Evolutionary conservation across 345 rosid genomes (phyloP).

Genomic region (Hibiscus tridactylites): DNA sequence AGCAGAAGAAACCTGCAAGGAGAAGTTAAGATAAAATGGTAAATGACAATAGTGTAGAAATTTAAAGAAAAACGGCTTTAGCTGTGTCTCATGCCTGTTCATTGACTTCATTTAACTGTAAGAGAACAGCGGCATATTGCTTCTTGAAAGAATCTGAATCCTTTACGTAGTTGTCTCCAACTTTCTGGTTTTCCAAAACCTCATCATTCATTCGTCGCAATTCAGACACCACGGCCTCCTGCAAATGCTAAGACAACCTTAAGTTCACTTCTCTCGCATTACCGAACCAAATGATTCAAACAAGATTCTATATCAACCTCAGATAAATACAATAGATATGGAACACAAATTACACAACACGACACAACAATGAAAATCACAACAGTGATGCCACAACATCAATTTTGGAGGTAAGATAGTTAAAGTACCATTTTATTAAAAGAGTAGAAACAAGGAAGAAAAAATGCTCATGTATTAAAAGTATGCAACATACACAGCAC

Average conservation of each 20-base stretch:
- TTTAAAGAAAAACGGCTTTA: constrained; percentile 9
- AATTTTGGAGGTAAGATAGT: not conserved
- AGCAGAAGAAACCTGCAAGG: constrained; percentile 62
- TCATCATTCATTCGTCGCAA: constrained; percentile 62
- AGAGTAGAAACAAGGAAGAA: not conserved
- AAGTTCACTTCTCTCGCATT: constrained; percentile 13
- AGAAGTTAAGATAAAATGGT: not conserved
- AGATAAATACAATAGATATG: not conserved
- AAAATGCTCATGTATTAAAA: not conserved
- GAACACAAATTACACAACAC: not conserved
- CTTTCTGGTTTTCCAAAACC: constrained; percentile 52
- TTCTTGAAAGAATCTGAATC: constrained; percentile 66
- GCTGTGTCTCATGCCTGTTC: constrained; percentile 48
- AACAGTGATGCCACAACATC: not conserved
- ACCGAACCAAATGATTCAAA: constrained; percentile 2
- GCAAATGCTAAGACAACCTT: constrained; percentile 21
- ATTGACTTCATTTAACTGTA: constrained; percentile 61
- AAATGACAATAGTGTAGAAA: constrained; percentile 6
- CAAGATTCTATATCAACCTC: not conserved
- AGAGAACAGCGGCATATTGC: constrained; percentile 71
- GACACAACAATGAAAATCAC: constrained; percentile 1
- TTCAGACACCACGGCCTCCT: constrained; percentile 72
- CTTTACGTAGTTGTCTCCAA: constrained; percentile 39
- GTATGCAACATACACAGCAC: not conserved
- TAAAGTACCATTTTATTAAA: not conserved